phyloP scores from a whole-genome alignment of 306 rosid species.

The Cajanus cajan region DNA sequence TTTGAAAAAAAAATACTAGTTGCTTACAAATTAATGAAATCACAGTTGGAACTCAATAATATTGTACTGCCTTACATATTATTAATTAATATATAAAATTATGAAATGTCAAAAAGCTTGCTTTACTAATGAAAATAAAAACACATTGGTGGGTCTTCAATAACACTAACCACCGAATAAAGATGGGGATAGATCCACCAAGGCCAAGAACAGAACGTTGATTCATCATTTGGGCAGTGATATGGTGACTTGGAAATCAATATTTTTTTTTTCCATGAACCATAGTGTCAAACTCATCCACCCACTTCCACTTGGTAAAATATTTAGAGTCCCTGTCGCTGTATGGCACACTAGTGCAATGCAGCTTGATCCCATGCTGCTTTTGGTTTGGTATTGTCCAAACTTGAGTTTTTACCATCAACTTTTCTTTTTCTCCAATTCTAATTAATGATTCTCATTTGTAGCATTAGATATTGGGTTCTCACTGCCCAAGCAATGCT shows the following conservation, averaged over 20 bases:
- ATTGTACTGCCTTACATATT: background rate
- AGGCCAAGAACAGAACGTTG: background rate
- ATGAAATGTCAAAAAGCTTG: conserved; percentile 26
- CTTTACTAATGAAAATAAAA: conserved; percentile 23
- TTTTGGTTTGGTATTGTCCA: conserved; percentile 17
- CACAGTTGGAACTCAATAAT: conserved; percentile 30
- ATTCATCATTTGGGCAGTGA: conserved; percentile 27
- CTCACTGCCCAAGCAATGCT: conserved; percentile 37
- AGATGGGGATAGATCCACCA: conserved; percentile 34
- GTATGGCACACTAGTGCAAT: conserved; percentile 14
- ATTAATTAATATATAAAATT: background rate
- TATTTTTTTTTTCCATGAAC: background rate
- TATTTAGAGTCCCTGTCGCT: background rate
- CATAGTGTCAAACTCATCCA: conserved; percentile 27
- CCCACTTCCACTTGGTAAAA: conserved; percentile 28
- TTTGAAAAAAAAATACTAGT: background rate
- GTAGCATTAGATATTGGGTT: conserved; percentile 12
- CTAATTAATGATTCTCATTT: conserved; percentile 27
- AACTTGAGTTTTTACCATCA: conserved; percentile 25
- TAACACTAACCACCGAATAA: conserved; percentile 32
- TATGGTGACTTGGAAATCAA: conserved; percentile 29
- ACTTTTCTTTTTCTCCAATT: background rate
- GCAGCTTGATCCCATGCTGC: conserved; percentile 33
- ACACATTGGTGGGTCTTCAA: conserved; percentile 29
- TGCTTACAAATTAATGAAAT: conserved; percentile 22